Conservation (phyloP, 106 monocot genomes). For the Dendrobium catenatum region DNA sequence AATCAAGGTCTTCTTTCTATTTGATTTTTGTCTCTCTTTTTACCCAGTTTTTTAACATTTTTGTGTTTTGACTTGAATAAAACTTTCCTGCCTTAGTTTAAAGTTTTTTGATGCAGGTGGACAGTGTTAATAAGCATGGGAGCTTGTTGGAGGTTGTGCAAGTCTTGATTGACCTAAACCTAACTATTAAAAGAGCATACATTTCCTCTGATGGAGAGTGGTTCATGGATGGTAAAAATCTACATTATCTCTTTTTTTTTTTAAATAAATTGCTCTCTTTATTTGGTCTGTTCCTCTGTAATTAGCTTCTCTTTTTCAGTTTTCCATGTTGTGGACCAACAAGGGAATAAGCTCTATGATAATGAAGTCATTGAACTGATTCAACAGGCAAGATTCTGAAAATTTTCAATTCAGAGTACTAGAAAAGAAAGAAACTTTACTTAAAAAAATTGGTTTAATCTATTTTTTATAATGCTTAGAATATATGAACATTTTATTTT, state of each 20-base stretch:
- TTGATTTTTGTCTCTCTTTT: neutral
- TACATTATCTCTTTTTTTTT: neutral
- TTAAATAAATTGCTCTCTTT: neutral
- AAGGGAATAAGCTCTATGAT: slow-evolving; percentile 46
- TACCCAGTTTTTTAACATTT: neutral
- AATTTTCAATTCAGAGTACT: neutral
- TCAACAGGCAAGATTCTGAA: slow-evolving; percentile 32
- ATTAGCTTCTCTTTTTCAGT: slow-evolving; percentile 28
- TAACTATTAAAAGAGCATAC: slow-evolving; percentile 81
- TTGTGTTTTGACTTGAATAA: no score
- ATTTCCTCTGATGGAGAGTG: slow-evolving; percentile 92
- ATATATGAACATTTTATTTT: no score
- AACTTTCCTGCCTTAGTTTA: neutral
- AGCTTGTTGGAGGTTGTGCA: slow-evolving; percentile 88
- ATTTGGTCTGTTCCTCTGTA: neutral
- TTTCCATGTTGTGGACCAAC: slow-evolving; percentile 46
- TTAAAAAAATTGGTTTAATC: neutral
- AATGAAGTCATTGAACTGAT: slow-evolving; percentile 45
- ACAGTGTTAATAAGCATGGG: slow-evolving; percentile 81
- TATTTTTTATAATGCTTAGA: no score
- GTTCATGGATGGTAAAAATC: slow-evolving; percentile 83
- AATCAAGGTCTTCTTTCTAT: slow-evolving; percentile 48
- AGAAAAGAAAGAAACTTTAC: neutral
- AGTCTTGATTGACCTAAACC: slow-evolving; percentile 82
- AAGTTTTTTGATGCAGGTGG: slow-evolving; percentile 48